phyloP scores from a whole-genome alignment of 2,329 filamentous ascomycete genomes.

The Colletotrichum destructivum region DNA sequence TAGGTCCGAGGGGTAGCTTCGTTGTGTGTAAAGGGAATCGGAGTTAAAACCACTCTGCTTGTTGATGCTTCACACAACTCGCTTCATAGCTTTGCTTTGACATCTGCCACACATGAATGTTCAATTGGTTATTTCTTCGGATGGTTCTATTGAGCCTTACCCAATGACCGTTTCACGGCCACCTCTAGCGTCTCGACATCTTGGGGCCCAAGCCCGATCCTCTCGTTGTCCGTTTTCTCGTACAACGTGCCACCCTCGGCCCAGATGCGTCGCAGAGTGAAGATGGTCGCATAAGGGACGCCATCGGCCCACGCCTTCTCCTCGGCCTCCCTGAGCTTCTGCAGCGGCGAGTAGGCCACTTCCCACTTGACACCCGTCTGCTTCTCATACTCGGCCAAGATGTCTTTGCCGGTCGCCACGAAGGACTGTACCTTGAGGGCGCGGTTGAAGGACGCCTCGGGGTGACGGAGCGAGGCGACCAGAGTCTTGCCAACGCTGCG shows the following conservation, averaged over 20 bases:
- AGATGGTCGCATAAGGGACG: slow-evolving; percentile 65
- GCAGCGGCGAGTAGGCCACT: slow-evolving; percentile 66
- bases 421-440: slow-evolving; percentile 81
- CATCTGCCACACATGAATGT: neutral
- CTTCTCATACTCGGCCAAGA: slow-evolving; percentile 77
- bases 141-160: neutral
- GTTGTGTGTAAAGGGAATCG: neutral
- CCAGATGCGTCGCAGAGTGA: slow-evolving; percentile 80
- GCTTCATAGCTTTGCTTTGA: neutral
- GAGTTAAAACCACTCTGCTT: too few species aligned
- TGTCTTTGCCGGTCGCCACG: slow-evolving; percentile 73
- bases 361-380: slow-evolving; percentile 74
- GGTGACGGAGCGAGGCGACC: slow-evolving; percentile 72
- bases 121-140: neutral
- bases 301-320: slow-evolving; percentile 70
- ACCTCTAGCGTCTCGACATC: slow-evolving; percentile 66
- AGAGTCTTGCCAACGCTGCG: slow-evolving; percentile 76
- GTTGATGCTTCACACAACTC: neutral
- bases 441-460: slow-evolving; percentile 66
- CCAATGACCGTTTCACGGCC: slow-evolving; percentile 42
- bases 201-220: slow-evolving; percentile 65
- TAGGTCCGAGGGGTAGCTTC: too few species aligned
- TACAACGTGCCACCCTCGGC: slow-evolving; percentile 80
- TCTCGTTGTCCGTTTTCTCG: slow-evolving; percentile 75
- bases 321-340: slow-evolving; percentile 70